A percentile compares a stretch with the other conserved stretches of the same genome.
These are phyloP conservation scores for Remersonia thermophila DNA, from an alignment of 2,329 filamentous ascomycete species.

Conservation along the genomic window DNA sequence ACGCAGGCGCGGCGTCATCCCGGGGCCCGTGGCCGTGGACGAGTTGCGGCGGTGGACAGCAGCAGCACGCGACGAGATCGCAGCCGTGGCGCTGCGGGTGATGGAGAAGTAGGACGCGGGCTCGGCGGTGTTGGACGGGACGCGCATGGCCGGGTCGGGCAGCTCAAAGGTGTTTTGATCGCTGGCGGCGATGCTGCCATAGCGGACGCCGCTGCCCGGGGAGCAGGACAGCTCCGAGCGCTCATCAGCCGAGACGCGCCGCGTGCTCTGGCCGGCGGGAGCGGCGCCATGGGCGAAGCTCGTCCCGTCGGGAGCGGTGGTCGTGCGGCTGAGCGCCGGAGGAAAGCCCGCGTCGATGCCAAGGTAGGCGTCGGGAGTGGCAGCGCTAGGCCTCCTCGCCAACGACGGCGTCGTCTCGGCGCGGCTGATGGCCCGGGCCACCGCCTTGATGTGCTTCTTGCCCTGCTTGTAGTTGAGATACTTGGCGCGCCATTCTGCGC, in stretches of 20 bases:
- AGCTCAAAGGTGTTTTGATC: constrained; percentile 35
- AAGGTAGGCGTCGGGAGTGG: constrained; percentile 11
- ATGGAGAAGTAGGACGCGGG: constrained; percentile 9
- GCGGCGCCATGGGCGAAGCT: constrained; percentile 16
- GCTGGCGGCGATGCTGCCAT: constrained; percentile 14
- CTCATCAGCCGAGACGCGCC: constrained; percentile 23
- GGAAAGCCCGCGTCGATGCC: constrained; percentile 7
- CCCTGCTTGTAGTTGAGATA: constrained; percentile 93
- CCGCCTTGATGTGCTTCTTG: constrained; percentile 85
- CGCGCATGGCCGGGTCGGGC: constrained; percentile 39
- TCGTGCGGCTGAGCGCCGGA: not conserved
- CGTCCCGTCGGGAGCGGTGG: not conserved
- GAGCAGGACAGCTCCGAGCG: constrained; percentile 17
- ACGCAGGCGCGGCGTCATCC: constrained; percentile 19
- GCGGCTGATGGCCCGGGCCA: constrained; percentile 58
- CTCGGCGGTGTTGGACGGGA: constrained; percentile 23
- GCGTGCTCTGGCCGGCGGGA: constrained; percentile 6
- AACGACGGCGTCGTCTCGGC: constrained; percentile 39
- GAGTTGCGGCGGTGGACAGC: not conserved
- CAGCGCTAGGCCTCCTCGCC: constrained; percentile 19
- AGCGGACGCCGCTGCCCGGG: constrained; percentile 26
- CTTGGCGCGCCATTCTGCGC: constrained; percentile 77
- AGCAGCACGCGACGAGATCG: constrained; percentile 25
- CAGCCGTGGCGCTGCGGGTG: constrained; percentile 21
- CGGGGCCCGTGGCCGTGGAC: constrained; percentile 10